Conservation (phyloP, 805 yeast genomes). For the Blastobotrys peoriensis region DNA sequence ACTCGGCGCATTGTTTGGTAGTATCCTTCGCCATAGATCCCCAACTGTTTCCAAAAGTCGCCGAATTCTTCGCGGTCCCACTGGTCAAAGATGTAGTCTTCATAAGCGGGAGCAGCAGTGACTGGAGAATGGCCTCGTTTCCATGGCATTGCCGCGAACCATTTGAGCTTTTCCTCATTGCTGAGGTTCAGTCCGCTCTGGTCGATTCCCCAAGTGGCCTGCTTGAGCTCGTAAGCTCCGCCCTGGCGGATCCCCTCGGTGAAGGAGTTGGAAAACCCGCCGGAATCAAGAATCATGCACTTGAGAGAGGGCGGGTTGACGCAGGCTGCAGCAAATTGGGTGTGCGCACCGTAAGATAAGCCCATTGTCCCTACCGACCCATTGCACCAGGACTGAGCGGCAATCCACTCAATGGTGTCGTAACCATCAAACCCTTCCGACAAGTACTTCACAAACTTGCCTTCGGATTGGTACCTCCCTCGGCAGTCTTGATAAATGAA, state of each 20-base stretch:
- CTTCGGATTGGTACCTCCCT: slow-evolving; percentile 7
- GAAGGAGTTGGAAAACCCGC: slow-evolving; percentile 6
- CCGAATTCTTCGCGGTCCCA: slow-evolving; percentile 7
- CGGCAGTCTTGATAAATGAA: slow-evolving; percentile 8
- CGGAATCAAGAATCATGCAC: slow-evolving; percentile 8
- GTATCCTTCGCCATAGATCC: slow-evolving; percentile 6
- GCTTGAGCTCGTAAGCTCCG: slow-evolving; percentile 8
- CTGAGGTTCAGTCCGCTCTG: slow-evolving; percentile 3
- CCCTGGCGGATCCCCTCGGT: slow-evolving; percentile 8
- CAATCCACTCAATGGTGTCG: slow-evolving; percentile 8
- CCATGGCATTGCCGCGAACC: slow-evolving; percentile 8
- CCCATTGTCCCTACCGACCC: slow-evolving; percentile 9
- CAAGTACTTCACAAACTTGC: slow-evolving; percentile 7
- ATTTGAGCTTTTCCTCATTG: slow-evolving; percentile 1
- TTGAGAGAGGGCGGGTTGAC: slow-evolving; percentile 3
- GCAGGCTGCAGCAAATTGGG: slow-evolving; percentile 8
- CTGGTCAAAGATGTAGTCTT: slow-evolving; percentile 5
- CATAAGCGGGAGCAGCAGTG: slow-evolving; percentile 7
- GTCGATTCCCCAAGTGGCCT: slow-evolving; percentile 6
- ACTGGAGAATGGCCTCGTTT: slow-evolving; percentile 5
- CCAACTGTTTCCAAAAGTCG: slow-evolving; percentile 8
- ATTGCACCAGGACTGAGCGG: slow-evolving; percentile 7
- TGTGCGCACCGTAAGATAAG: slow-evolving; percentile 8
- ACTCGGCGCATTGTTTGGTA: slow-evolving; percentile 3
- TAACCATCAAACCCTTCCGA: slow-evolving; percentile 8